Conservation (phyloP, 306 rosid species). For the Abrus precatorius region DNA sequence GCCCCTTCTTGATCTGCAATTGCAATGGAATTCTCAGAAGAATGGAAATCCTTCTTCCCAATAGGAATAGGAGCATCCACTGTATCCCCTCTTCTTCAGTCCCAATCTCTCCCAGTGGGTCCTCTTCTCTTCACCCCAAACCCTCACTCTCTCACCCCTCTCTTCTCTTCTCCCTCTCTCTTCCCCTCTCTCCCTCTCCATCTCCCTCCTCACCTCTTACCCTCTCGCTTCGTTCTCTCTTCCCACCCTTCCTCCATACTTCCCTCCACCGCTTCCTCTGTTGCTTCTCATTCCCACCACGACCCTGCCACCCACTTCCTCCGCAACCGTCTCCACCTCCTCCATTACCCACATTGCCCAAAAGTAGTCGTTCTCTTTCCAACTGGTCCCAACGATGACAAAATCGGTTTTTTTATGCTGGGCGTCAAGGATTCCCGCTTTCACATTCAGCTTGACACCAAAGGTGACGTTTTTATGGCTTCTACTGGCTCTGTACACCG, state of each 20-base stretch:
- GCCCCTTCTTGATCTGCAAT: too few relatives aligned
- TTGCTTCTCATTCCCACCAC: conserved; percentile 44
- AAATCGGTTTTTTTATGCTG: conserved; percentile 59
- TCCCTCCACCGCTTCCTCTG: conserved; percentile 67
- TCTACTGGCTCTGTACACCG: conserved; percentile 41
- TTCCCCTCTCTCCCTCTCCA: conserved; percentile 55
- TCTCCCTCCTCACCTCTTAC: conserved; percentile 52
- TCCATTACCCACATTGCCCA: conserved; percentile 48
- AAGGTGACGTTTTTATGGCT: conserved; percentile 46
- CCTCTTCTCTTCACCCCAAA: conserved; percentile 78
- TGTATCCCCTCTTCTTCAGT: conserved; percentile 43
- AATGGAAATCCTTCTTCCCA: conserved; percentile 72
- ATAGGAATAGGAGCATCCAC: conserved; percentile 56
- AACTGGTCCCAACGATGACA: conserved; percentile 61
- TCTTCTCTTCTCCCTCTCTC: conserved; percentile 59
- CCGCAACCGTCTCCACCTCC: conserved; percentile 59
- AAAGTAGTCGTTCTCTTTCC: conserved; percentile 62
- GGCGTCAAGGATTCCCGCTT: conserved; percentile 30
- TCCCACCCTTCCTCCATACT: conserved; percentile 54
- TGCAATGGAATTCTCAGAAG: conserved; percentile 53
- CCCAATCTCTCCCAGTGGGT: conserved; percentile 50
- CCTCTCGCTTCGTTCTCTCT: conserved; percentile 55
- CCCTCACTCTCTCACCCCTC: conserved; percentile 42
- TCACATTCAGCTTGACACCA: conserved; percentile 17
- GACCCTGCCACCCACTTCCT: conserved; percentile 42